Conservation (phyloP, 139 green algal species). For the Mesostigma viride region DNA sequence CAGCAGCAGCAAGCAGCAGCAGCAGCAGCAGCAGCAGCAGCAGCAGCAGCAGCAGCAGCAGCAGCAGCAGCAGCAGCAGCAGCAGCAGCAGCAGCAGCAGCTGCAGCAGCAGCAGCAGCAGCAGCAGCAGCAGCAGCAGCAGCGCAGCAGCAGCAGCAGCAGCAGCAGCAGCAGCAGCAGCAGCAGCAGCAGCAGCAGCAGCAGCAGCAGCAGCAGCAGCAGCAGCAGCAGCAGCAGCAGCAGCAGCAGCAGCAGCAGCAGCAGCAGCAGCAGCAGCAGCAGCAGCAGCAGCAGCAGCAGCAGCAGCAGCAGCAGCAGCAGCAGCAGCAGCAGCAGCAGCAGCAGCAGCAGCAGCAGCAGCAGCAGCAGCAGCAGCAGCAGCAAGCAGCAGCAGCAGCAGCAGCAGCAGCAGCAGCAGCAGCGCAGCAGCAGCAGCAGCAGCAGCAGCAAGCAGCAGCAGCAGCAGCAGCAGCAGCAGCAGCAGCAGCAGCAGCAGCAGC, state of each 20-base stretch:
- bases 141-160: no score
- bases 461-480: neutral
- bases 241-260: neutral
- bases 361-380: no score
- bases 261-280: neutral
- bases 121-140: no score
- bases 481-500: neutral
- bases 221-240: neutral
- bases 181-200: neutral
- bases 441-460: no score
- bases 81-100: neutral
- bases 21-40: constrained; percentile 1
- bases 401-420: no score
- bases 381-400: no score
- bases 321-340: neutral
- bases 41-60: neutral
- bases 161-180: neutral
- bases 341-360: neutral
- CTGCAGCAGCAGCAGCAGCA: neutral
- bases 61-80: neutral
- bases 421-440: no score
- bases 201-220: neutral
- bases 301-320: neutral
- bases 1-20: no score
- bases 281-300: constrained; percentile 1